A percentile compares a stretch with the other conserved stretches of the same genome.
Evolutionary conservation across 495 filamentous ascomycete genomes (phyloP).

Genomic region (Penicillium goetzii): DNA sequence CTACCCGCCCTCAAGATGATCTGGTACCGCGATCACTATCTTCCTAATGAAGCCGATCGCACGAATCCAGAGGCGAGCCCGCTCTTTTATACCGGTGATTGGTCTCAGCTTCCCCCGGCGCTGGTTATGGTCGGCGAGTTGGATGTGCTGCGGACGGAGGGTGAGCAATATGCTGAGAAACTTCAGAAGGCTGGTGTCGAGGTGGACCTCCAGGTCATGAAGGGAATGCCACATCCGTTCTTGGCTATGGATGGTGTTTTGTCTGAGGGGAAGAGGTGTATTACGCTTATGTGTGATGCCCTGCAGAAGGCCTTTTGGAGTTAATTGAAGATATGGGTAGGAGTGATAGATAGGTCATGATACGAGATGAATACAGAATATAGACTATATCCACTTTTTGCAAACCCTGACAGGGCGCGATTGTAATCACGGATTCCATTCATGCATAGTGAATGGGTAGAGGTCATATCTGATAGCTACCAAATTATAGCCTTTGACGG

Average conservation of each 20-base stretch:
- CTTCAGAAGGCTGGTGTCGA: constrained; percentile 55
- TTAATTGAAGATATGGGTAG: constrained; percentile 7
- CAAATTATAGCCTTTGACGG: neutral
- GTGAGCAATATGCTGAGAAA: constrained; percentile 52
- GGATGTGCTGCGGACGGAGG: constrained; percentile 58
- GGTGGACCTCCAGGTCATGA: constrained; percentile 60
- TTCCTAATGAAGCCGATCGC: constrained; percentile 50
- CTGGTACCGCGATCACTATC: constrained; percentile 62
- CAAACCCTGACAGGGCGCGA: too few species aligned
- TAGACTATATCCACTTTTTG: neutral
- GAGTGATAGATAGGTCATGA: constrained; percentile 4
- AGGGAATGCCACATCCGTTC: constrained; percentile 66
- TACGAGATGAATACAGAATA: neutral
- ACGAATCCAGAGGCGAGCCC: constrained; percentile 58
- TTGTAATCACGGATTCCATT: too few species aligned
- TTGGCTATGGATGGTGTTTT: constrained; percentile 62
- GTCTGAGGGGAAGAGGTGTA: constrained; percentile 55
- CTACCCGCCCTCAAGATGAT: constrained; percentile 59
- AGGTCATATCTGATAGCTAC: neutral
- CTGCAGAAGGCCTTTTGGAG: constrained; percentile 50
- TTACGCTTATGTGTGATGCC: constrained; percentile 58
- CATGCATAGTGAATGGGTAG: neutral
- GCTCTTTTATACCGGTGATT: constrained; percentile 53
- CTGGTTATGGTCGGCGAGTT: constrained; percentile 60
- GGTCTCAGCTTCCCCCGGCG: constrained; percentile 52